Conservation (phyloP, 441 rosid genomes). For the Erodium trifolium region DNA sequence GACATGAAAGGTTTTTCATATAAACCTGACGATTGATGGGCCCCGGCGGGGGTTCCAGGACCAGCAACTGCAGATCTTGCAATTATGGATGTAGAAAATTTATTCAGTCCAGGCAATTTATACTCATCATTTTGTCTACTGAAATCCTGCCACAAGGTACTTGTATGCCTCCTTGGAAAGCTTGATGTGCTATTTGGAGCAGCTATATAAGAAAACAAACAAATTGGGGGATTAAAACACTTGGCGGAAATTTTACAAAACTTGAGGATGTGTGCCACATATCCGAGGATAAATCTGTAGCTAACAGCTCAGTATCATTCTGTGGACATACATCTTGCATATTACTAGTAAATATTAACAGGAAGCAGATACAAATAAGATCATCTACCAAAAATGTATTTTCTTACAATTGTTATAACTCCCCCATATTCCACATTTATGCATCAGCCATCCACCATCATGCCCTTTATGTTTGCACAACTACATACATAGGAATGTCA, state of each 20-base stretch:
- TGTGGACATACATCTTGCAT: too few species aligned
- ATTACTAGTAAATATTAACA: not conserved
- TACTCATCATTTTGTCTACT: conserved; percentile 20
- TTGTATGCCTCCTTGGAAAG: conserved; percentile 27
- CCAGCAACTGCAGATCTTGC: conserved; percentile 62
- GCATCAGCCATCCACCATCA: conserved; percentile 21
- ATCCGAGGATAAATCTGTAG: not conserved
- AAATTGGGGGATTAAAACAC: conserved; percentile 13
- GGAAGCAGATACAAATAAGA: not conserved
- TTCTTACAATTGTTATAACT: conserved; percentile 42
- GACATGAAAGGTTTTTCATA: conserved; percentile 15
- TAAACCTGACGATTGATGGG: conserved; percentile 50
- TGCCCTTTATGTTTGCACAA: conserved; percentile 23
- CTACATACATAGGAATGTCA: conserved; percentile 31
- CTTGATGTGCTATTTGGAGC: conserved; percentile 24
- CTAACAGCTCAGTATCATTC: not conserved
- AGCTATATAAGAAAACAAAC: conserved; percentile 30
- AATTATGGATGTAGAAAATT: conserved; percentile 26
- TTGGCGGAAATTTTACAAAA: not conserved
- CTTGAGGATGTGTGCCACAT: not conserved
- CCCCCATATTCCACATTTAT: conserved; percentile 22
- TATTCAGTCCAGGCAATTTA: conserved; percentile 26
- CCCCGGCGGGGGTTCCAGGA: conserved; percentile 41
- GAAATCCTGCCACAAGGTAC: conserved; percentile 23
- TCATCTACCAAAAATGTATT: conserved; percentile 4